Base-by-base conservation (phyloP, 2,329 filamentous ascomycete genomes). In the Aspergillus ibericus region DNA sequence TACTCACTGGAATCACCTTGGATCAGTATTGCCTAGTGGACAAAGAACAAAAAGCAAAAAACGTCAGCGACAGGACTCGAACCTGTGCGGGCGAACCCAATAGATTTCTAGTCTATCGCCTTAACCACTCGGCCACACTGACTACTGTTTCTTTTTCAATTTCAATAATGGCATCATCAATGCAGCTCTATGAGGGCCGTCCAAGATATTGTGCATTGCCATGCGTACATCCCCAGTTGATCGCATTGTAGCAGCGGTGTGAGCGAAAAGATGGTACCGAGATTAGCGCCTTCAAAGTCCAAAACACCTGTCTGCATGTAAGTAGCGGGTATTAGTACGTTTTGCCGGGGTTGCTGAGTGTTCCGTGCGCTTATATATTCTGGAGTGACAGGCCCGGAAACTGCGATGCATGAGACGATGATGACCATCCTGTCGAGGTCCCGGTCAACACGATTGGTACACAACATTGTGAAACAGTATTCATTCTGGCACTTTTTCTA, bases 41-140 rank as follows among this genome's bases (percentile, higher is more conserved):
- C 3, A 10, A 18, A 25, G 25, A 44, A 25, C 5, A 51, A 38
- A n/a, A 35, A 52, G 22, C 22, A 52, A 48, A 44, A 85, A 83
- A 50, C 59, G 59, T 60, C 59, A 60, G 59, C 59, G 59, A 60
- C 59, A 60, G 59, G 59, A 60, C 59, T 60, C 59, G 59, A 60
- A 60, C 59, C 59, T 60, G 59, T 60, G 59, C 59, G 55, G 54
- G 58, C 58, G 58, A 60, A 60, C 58, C 54, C 55, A 60, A 59
- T 51, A 59, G 46, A 58, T 58, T 48, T 48, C 44, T 48, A 48
- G 44, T 48, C 44, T 48, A 48, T 48, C 44, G 44, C 44, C 44
- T 48, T 48, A 48, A 48, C 44, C 44, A 48, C 44, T 48, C 44
- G 44, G 44, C 44, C 44, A 48, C 44, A 48, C 44, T 48, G 44